phyloP scores from a whole-genome alignment of 768 basidiomycete species.

The Trametes meyenii region DNA sequence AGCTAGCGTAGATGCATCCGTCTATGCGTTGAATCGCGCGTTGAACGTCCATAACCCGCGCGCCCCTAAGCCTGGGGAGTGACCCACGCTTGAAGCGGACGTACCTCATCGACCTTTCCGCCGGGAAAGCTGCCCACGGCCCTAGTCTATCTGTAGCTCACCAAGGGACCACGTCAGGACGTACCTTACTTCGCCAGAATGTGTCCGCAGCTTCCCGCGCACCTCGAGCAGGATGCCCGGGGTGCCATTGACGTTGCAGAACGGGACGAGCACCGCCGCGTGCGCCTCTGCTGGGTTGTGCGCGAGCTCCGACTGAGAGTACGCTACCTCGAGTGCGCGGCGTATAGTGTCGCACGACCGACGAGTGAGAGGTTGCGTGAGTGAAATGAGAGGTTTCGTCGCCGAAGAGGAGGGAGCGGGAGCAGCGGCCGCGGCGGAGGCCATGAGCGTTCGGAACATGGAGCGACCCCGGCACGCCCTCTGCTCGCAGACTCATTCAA shows the following conservation, averaged over 20 bases:
- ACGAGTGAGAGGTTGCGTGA: conserved; percentile 42
- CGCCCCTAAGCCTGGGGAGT: neutral
- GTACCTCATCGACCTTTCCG: conserved; percentile 66
- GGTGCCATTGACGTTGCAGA: conserved; percentile 70
- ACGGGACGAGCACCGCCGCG: conserved; percentile 75
- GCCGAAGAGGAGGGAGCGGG: conserved; percentile 4
- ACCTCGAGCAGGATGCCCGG: conserved; percentile 77
- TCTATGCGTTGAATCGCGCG: conserved; percentile 36
- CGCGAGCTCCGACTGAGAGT: conserved; percentile 20
- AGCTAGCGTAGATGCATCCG: conserved; percentile 52
- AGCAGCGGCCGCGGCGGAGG: conserved; percentile 13
- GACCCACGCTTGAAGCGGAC: conserved; percentile 20
- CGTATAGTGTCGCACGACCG: conserved; percentile 37
- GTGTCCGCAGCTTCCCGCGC: conserved; percentile 61
- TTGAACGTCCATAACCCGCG: neutral
- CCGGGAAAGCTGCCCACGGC: conserved; percentile 67
- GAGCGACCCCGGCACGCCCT: neutral
- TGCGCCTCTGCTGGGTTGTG: conserved; percentile 40
- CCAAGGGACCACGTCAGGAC: conserved; percentile 9
- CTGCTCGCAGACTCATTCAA: neutral
- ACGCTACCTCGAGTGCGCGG: conserved; percentile 29
- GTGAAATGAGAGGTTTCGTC: conserved; percentile 30
- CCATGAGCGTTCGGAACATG: conserved; percentile 30
- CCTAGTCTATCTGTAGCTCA: neutral
- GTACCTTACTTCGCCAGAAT: conserved; percentile 85